Conservation (phyloP, 345 rosid genomes). For the Heritiera fomes region DNA sequence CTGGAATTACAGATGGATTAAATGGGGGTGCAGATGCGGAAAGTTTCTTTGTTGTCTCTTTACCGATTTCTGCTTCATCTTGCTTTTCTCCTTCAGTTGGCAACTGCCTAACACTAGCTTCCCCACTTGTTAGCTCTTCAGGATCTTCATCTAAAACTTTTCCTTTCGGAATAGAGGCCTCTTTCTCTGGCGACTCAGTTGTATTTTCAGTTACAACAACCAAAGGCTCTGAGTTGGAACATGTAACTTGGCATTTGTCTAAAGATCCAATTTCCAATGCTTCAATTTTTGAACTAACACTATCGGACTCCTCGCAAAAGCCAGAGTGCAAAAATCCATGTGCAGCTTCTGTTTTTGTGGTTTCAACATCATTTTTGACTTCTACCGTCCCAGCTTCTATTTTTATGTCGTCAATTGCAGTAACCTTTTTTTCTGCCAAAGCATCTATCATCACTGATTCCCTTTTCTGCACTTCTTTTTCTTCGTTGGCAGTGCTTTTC, state of each 20-base stretch:
- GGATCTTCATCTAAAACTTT: constrained; percentile 37
- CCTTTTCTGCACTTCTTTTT: constrained; percentile 32
- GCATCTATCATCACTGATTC: constrained; percentile 30
- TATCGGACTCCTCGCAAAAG: constrained; percentile 25
- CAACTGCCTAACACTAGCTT: constrained; percentile 33
- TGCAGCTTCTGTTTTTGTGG: constrained; percentile 33
- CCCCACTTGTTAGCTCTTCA: constrained; percentile 40
- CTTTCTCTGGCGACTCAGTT: constrained; percentile 33
- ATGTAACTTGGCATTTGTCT: constrained; percentile 33
- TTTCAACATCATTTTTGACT: constrained; percentile 29
- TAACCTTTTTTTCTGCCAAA: constrained; percentile 29
- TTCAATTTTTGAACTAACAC: constrained; percentile 28
- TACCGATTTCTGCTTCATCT: constrained; percentile 60
- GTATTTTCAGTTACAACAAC: constrained; percentile 32
- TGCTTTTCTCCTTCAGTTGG: constrained; percentile 59
- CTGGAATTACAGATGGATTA: constrained; percentile 75
- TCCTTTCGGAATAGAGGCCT: constrained; percentile 35
- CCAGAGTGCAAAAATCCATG: constrained; percentile 32
- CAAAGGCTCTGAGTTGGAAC: constrained; percentile 32
- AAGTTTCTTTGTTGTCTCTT: constrained; percentile 80
- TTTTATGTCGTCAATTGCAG: constrained; percentile 26
- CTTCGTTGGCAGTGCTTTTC: constrained; percentile 32
- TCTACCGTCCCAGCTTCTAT: constrained; percentile 34
- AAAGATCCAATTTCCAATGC: constrained; percentile 25
- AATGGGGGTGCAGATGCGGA: constrained; percentile 98